phyloP scores from a whole-genome alignment of 2,329 filamentous ascomycete species.

The Calonectria pauciramosa region DNA sequence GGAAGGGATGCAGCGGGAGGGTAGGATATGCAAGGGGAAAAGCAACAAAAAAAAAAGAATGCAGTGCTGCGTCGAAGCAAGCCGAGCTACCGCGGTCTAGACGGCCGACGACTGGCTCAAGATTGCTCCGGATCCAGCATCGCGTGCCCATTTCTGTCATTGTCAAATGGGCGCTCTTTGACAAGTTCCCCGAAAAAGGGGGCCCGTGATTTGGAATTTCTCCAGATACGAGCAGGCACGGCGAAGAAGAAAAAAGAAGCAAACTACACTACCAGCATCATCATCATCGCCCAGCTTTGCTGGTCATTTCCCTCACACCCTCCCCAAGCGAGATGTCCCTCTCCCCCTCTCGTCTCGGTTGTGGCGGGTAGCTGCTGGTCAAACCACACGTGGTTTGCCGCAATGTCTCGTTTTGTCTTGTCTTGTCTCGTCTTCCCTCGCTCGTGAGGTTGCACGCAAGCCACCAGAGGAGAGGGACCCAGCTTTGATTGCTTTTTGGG shows the following conservation, averaged over 20 bases:
- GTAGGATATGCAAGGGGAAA: slow-evolving; percentile 37
- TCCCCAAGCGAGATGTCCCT: background rate
- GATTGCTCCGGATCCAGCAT: slow-evolving; percentile 24
- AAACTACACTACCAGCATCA: background rate
- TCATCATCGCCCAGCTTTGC: background rate
- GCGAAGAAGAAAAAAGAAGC: background rate
- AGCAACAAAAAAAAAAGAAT: background rate
- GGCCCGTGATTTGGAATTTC: background rate
- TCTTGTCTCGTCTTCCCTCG: background rate
- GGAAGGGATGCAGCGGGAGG: slow-evolving; percentile 28
- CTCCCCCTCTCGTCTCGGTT: background rate
- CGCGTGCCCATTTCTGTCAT: slow-evolving; percentile 5
- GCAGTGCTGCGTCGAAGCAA: no score
- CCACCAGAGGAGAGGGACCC: background rate
- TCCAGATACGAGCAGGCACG: background rate
- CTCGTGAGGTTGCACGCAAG: background rate
- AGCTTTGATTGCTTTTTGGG: background rate
- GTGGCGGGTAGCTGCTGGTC: slow-evolving; percentile 6
- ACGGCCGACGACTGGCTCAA: background rate
- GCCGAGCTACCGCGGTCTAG: slow-evolving; percentile 20
- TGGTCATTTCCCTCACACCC: background rate
- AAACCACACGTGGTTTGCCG: slow-evolving; percentile 10
- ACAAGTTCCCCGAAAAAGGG: background rate
- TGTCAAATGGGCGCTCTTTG: background rate
- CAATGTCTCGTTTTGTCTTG: background rate